Conservation (phyloP, 495 filamentous ascomycete species). For the Cercophora sp. region DNA sequence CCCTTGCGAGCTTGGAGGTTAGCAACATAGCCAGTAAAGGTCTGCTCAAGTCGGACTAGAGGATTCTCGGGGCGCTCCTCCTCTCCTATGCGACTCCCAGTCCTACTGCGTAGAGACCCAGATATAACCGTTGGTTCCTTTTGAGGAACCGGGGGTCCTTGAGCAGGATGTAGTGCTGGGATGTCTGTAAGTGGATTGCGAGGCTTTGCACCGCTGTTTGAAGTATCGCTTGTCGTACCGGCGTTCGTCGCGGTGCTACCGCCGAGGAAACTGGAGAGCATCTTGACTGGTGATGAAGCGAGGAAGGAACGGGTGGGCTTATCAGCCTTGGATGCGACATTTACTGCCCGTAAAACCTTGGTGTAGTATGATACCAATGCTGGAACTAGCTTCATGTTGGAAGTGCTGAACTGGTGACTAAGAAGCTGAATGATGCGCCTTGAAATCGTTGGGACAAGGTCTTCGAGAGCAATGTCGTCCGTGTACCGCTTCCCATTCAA, state of each 20-base stretch:
- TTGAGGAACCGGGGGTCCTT: constrained; percentile 37
- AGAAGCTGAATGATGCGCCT: constrained; percentile 55
- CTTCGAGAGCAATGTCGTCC: constrained; percentile 64
- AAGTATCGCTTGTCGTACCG: constrained; percentile 15
- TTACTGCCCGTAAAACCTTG: constrained; percentile 70
- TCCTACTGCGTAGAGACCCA: constrained; percentile 44
- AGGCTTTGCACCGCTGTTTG: constrained; percentile 27
- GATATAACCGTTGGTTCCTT: constrained; percentile 42
- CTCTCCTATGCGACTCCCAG: constrained; percentile 44
- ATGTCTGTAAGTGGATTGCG: too few relatives aligned
- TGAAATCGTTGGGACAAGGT: constrained; percentile 63
- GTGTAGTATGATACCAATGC: constrained; percentile 63
- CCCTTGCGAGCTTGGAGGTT: constrained; percentile 80
- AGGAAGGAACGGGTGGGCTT: constrained; percentile 58
- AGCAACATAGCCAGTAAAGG: constrained; percentile 77
- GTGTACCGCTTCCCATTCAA: constrained; percentile 59
- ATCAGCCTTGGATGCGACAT: constrained; percentile 56
- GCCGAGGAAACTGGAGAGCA: constrained; percentile 78
- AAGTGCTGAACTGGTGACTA: constrained; percentile 62
- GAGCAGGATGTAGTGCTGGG: too few relatives aligned
- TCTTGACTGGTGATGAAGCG: constrained; percentile 80
- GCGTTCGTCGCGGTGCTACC: constrained; percentile 36
- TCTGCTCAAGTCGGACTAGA: constrained; percentile 73
- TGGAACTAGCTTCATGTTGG: constrained; percentile 62
- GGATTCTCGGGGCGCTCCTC: constrained; percentile 50